Evolutionary conservation across 2,329 filamentous ascomycete genomes (phyloP), one percentile per base, ranked within the genome.

Genomic region (Akanthomyces lecanii): DNA sequence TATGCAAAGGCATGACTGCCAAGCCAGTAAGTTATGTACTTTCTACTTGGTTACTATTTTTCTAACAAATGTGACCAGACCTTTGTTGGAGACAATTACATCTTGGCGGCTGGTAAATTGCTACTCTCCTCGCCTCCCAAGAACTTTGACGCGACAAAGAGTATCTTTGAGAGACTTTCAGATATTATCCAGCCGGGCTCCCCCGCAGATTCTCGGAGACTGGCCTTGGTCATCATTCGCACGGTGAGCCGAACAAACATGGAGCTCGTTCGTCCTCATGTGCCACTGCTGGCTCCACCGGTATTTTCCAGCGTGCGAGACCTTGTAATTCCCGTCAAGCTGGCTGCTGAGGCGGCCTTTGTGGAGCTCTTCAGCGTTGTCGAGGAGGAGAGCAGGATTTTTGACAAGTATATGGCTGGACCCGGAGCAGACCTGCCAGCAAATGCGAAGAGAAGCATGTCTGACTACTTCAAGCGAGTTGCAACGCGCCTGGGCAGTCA

Each of bases 391-490:
- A 83, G 82, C 64, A 88, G 85, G 66, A 86, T 97, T 23, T 98
- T 97, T 74, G 93, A 97, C 69, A 93, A 93, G 77, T 98, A 92
- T 76, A 88, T 97, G 79, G 81, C 85, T 11, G 86, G 87, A 0
- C 81, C 88, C 1, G 85, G 84, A 6, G 84, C 85, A 57, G 84
- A 86, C 3, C 76, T 97, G 64, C 82, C 87, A 10, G 77, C 90
- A 0, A 89, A 85, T 47, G 87, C 87, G 21, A 95, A 96, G 82
- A 85, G 94, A 69, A 92, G 89, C 74, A 97, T 99, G 89, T 85
- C 88, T 64, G 95, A 99, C 75, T 99, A 99, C 78, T 98, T 98
- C 79, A 97, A 97, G 82, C 83, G 95, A 48, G 91, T 99, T 67
- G 92, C 92, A 1, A 75, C 94, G 71, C 85, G 93, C 69, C 78